phyloP scores from a whole-genome alignment of 1,284 basidiomycete species.

The Ganoderma lucidum region DNA sequence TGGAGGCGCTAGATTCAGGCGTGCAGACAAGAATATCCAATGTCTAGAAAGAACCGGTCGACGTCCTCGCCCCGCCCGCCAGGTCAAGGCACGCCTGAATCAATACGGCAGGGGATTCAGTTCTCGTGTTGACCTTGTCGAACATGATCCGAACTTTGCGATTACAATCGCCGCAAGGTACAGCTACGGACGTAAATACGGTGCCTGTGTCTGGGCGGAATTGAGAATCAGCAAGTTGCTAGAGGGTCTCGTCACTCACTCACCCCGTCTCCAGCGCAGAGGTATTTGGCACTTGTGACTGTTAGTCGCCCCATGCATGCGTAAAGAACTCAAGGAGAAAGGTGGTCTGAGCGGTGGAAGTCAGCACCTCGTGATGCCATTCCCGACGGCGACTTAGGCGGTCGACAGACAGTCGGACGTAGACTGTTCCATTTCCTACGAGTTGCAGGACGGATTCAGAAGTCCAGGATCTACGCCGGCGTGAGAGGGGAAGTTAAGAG shows the following conservation, averaged over 20 bases:
- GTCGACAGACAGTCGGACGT: neutral
- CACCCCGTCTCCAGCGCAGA: neutral
- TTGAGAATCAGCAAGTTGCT: neutral
- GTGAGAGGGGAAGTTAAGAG: neutral
- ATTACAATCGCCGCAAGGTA: neutral
- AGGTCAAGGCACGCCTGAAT: conserved; percentile 3
- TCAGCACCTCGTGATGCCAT: neutral
- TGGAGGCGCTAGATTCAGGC: neutral
- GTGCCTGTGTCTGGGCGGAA: neutral
- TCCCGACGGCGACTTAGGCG: neutral
- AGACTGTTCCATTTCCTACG: neutral
- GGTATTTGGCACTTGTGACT: neutral
- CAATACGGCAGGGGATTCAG: neutral
- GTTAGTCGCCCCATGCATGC: neutral
- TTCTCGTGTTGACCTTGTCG: neutral
- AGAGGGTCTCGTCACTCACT: neutral
- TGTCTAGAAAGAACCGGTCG: neutral
- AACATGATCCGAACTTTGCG: neutral
- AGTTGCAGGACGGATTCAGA: neutral
- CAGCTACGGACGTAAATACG: neutral
- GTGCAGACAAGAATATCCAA: neutral
- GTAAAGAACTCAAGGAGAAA: neutral
- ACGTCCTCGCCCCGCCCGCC: neutral
- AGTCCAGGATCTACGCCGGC: neutral
- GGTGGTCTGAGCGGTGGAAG: neutral